These are phyloP conservation scores for Monilinia laxa DNA, from an alignment of 2,329 filamentous ascomycete genomes.

Conservation along the genomic window DNA sequence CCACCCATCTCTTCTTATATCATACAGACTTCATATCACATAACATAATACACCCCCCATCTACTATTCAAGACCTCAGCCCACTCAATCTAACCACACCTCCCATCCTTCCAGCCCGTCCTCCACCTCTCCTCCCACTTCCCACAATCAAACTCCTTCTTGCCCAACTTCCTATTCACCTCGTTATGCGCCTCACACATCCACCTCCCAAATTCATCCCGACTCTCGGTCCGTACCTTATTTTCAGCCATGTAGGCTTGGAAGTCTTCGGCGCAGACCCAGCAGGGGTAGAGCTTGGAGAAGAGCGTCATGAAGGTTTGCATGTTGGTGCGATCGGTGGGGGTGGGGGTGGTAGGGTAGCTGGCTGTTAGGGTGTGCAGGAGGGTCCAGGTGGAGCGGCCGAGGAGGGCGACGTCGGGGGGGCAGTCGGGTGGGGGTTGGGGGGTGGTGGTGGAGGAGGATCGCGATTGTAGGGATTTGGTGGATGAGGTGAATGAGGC, in stretches of 20 bases:
- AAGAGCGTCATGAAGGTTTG: constrained; percentile 77
- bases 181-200: constrained; percentile 85
- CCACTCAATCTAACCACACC: constrained; percentile 52
- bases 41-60: neutral
- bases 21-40: neutral
- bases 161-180: constrained; percentile 86
- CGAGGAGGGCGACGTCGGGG: constrained; percentile 83
- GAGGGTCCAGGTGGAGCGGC: constrained; percentile 88
- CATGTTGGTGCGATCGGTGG: constrained; percentile 72
- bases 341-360: constrained; percentile 71
- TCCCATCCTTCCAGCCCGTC: constrained; percentile 77
- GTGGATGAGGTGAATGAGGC: constrained; percentile 53
- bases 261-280: constrained; percentile 93
- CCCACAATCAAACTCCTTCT: constrained; percentile 84
- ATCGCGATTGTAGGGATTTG: constrained; percentile 25
- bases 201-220: constrained; percentile 76
- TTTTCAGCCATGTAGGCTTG: constrained; percentile 67
- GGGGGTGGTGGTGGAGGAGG: constrained; percentile 40
- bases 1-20: neutral
- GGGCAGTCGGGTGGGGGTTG: constrained; percentile 68
- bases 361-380: constrained; percentile 87
- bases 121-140: constrained; percentile 94
- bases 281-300: constrained; percentile 88
- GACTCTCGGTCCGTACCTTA: constrained; percentile 57
- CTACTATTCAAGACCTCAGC: neutral